phyloP scores from a whole-genome alignment of 2,329 filamentous ascomycete species.

The Fusarium veterinarium region DNA sequence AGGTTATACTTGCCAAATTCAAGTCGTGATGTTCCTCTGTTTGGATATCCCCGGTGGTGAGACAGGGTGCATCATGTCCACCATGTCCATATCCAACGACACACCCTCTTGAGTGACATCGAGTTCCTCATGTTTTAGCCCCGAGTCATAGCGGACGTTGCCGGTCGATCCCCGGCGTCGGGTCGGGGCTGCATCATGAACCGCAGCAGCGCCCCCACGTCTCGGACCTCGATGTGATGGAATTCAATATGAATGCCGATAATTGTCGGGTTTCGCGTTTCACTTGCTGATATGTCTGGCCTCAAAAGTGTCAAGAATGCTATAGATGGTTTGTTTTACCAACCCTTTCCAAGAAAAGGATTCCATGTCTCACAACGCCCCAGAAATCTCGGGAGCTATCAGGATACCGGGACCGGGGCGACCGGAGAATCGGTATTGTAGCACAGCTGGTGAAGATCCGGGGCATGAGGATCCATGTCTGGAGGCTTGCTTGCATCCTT shows the following conservation, averaged over 20 bases:
- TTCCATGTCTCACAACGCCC: constrained; percentile 30
- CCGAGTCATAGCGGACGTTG: constrained; percentile 17
- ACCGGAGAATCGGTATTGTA: constrained; percentile 27
- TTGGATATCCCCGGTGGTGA: neutral
- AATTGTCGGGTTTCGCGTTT: constrained; percentile 13
- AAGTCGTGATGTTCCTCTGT: neutral
- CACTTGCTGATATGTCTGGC: constrained; percentile 1
- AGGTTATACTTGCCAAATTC: neutral
- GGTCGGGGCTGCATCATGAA: neutral
- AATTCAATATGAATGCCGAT: constrained; percentile 2
- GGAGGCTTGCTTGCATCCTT: neutral
- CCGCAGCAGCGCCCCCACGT: neutral
- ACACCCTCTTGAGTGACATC: neutral
- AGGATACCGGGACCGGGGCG: constrained; percentile 13
- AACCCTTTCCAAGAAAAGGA: constrained; percentile 3
- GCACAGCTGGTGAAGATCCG: constrained; percentile 9
- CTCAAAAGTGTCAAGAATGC: neutral
- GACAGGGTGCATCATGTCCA: neutral
- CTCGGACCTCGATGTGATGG: neutral
- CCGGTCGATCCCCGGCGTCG: constrained; percentile 25
- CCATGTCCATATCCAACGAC: neutral
- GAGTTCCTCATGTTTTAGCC: constrained; percentile 9
- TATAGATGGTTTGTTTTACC: constrained; percentile 4
- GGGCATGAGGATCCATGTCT: constrained; percentile 17
- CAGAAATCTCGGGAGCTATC: constrained; percentile 2